A percentile compares a stretch with the other conserved stretches of the same genome.
Conservation (phyloP, 2,329 filamentous ascomycete genomes). For the Blastomyces emzantsi region DNA sequence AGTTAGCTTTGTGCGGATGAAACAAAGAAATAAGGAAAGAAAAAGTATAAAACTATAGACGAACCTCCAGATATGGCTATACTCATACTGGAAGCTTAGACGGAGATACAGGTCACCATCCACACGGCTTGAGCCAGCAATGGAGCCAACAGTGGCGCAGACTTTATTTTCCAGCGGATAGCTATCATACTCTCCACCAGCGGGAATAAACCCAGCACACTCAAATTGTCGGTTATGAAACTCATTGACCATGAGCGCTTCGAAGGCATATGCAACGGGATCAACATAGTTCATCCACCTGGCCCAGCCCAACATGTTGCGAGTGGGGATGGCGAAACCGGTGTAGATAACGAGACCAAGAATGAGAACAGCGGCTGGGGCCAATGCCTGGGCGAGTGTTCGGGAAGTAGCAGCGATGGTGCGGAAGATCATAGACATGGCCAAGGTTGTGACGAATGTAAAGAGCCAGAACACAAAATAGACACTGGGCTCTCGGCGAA, state of each 20-base stretch:
- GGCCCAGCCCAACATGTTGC: slow-evolving; percentile 71
- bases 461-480: slow-evolving; percentile 85
- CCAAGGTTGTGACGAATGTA: slow-evolving; percentile 60
- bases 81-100: slow-evolving; percentile 48
- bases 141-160: slow-evolving; percentile 51
- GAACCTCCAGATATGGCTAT: slow-evolving; percentile 50
- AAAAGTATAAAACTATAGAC: not conserved
- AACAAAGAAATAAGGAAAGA: not conserved
- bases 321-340: slow-evolving; percentile 37
- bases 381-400: slow-evolving; percentile 61
- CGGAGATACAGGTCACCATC: slow-evolving; percentile 52
- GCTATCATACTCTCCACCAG: slow-evolving; percentile 30
- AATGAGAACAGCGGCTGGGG: slow-evolving; percentile 45
- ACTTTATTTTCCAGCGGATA: slow-evolving; percentile 35
- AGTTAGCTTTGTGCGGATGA: not conserved
- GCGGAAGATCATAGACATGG: slow-evolving; percentile 80
- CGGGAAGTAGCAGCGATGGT: slow-evolving; percentile 67
- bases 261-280: slow-evolving; percentile 71
- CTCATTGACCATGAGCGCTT: slow-evolving; percentile 73
- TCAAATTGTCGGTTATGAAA: slow-evolving; percentile 57
- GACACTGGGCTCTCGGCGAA: slow-evolving; percentile 60
- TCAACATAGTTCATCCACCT: slow-evolving; percentile 76
- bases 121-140: slow-evolving; percentile 45
- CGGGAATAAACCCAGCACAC: slow-evolving; percentile 40
- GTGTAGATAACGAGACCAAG: slow-evolving; percentile 42